phyloP scores from a whole-genome alignment of 805 yeast genomes.

The Komagataella mondaviorum region DNA sequence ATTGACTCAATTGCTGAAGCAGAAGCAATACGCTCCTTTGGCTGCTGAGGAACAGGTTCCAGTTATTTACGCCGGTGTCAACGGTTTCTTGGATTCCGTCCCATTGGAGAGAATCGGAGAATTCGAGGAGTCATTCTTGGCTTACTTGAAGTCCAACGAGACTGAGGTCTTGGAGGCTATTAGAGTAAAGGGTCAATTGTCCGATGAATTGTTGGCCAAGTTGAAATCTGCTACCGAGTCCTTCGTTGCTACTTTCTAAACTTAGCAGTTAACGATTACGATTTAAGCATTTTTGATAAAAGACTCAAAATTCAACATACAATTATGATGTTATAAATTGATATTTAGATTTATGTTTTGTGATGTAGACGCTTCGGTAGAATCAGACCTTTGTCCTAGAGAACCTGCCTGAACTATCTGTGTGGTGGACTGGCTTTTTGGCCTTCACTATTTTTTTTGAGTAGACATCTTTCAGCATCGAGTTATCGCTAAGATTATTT shows the following conservation, averaged over 20 bases:
- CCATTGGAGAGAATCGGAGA: constrained; percentile 78
- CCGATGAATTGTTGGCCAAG: constrained; percentile 75
- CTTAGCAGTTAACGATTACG: constrained; percentile 1
- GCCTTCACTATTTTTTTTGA: no score
- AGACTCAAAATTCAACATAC: background rate
- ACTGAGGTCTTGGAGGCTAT: constrained; percentile 72
- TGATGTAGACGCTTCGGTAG: background rate
- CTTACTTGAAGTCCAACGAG: constrained; percentile 87
- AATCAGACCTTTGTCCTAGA: background rate
- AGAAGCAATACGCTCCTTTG: constrained; percentile 92
- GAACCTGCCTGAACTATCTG: background rate
- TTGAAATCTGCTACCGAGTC: constrained; percentile 88
- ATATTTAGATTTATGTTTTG: constrained; percentile 1
- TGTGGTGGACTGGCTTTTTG: background rate
- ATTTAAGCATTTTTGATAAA: background rate
- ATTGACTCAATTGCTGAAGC: constrained; percentile 96
- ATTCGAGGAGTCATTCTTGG: constrained; percentile 86
- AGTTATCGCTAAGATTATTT: background rate
- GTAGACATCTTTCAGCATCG: background rate
- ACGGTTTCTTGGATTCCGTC: constrained; percentile 90
- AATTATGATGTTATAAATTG: background rate
- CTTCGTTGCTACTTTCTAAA: constrained; percentile 81
- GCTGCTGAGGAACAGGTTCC: constrained; percentile 99
- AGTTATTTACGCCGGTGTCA: constrained; percentile 97
- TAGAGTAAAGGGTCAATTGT: constrained; percentile 79